Base-by-base conservation (phyloP, 257 asterid genomes). In the Primulina eburnea region DNA sequence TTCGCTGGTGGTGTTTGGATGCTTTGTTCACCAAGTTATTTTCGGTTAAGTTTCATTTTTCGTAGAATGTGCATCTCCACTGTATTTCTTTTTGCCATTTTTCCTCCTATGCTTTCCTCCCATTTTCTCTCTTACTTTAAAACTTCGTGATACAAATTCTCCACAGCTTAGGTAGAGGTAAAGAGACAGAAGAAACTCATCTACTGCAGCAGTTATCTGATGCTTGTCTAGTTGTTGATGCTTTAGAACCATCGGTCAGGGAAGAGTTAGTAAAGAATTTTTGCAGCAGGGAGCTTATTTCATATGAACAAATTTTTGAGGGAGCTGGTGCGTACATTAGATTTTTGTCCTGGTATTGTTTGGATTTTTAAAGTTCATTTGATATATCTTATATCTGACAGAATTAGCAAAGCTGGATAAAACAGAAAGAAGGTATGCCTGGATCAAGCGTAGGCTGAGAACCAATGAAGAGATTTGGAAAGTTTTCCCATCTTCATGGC, bases 161-260 rank as follows among this genome's bases (percentile, higher is more conserved):
- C 67, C 77, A 72, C 92, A 92, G 98, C 92, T 83, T 92, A 82
- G 98, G 98, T 72, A 90, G 95, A 71, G 97, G 98, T 68, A 92
- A 90, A 84, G 98, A 92, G 87, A 80, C 88, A 4, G 96, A 92
- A 71, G 97, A 92, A 74, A 83, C 80, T 79, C 89, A 88, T 82
- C 83, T 88, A 77, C 86, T 92, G 63, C 97, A 88, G 89, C 98
- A 87, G 81, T 80, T 92, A 71, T 90, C 98, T 72, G 97, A 92
- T 67, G 96, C 98, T 62, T 90, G 97, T 83, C 85, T 90, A 80
- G 98, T 92, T 62, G 98, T 92, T 75, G 98, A 92, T 88, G 96
- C 98, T 71, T 81, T 92, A 80, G 98, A 92, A 84, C 97, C 98
- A 81, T 92, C 98, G 62, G 98, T 92, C 43, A 87, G 98, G 80